Base-by-base conservation (phyloP, 225 moss, liverwort and hornwort species). In the Climacium dendroides region DNA sequence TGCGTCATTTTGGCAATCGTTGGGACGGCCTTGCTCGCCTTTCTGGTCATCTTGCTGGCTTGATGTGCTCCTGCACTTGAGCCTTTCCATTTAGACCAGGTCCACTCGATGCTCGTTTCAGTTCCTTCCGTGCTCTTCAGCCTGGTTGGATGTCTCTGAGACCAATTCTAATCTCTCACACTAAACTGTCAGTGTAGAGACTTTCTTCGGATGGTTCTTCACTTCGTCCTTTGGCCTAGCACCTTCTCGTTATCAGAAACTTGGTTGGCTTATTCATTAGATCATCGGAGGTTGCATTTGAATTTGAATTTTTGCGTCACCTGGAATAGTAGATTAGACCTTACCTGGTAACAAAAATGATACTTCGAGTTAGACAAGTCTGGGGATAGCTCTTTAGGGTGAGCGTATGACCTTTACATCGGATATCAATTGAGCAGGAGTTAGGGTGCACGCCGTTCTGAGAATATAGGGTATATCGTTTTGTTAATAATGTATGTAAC, bases 1-100 rank as follows among this genome's bases (percentile, higher is more conserved):
- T 98, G 98, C 88, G 84, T 97, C 69, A 86, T 97, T 45, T 91
- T 98, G 73, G 95, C 95, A 54, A 95, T 98, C 73, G 91, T 97
- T 74, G 97, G 96, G 63, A 96, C 95, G 77, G 72, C 95, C 37
- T 91, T 98, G 61, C 90, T 97, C 43, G 95, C 96, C 87, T 92
- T 97, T 75, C 91, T 97, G 88, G 91, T 98, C 81, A 90, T 98
- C 83, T 89, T 98, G 88, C 90, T 95, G 67, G 98, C 96, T 86
- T 98, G 91, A 98, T 61, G 55, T 67, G 77, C 57, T 39, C 48
- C 67, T 69, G 62, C 81, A 39, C 34, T 73, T 81, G 50, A 74
- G 32, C 81, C 30, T 62, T 34, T 63, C 34, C 75, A 87, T 41
- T 39, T 55, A 43, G 32, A 54, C 34, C 62, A 83, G 67, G 60